These are phyloP conservation scores for Thelonectria olida DNA, from an alignment of 2,329 filamentous ascomycete genomes.

Conservation along the genomic window DNA sequence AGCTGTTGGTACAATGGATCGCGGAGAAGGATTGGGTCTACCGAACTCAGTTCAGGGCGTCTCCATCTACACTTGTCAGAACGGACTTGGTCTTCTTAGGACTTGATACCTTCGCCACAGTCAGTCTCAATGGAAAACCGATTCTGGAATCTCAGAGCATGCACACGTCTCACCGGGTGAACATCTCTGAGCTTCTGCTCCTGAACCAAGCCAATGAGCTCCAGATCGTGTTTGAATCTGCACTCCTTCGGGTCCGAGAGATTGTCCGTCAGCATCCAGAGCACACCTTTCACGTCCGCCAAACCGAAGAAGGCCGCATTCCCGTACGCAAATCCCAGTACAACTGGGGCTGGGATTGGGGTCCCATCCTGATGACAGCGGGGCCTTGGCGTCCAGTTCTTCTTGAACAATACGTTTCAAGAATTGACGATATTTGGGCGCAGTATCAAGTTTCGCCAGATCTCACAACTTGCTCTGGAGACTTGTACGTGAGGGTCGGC, in stretches of 20 bases:
- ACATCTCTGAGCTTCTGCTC: slow-evolving; percentile 64
- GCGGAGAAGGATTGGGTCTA: slow-evolving; percentile 75
- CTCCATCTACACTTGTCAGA: not conserved
- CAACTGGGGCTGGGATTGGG: slow-evolving; percentile 79
- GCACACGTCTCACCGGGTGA: slow-evolving; percentile 67
- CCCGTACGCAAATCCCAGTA: slow-evolving; percentile 71
- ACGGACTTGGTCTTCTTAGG: slow-evolving; percentile 68
- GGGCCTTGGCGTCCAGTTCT: slow-evolving; percentile 74
- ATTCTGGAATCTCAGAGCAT: slow-evolving; percentile 70
- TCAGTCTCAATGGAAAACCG: slow-evolving; percentile 61
- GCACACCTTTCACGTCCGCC: slow-evolving; percentile 16
- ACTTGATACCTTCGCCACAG: slow-evolving; percentile 70
- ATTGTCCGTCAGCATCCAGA: slow-evolving; percentile 6
- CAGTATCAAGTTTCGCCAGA: slow-evolving; percentile 7
- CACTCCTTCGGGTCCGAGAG: not conserved
- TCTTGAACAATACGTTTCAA: slow-evolving; percentile 69
- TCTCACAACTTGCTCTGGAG: slow-evolving; percentile 2
- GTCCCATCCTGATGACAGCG: slow-evolving; percentile 68
- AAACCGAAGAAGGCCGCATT: slow-evolving; percentile 46
- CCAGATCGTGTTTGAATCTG: slow-evolving; percentile 11
- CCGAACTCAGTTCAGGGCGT: slow-evolving; percentile 49
- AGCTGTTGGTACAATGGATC: slow-evolving; percentile 57
- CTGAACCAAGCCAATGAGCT: slow-evolving; percentile 55
- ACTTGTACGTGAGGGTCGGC: not conserved
- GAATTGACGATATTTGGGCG: slow-evolving; percentile 66